A percentile compares a stretch with the other conserved stretches of the same genome.
These are phyloP conservation scores for Chytriomyces confervae DNA, from an alignment of 192 early-diverging fungal genomes.

Conservation along the genomic window DNA sequence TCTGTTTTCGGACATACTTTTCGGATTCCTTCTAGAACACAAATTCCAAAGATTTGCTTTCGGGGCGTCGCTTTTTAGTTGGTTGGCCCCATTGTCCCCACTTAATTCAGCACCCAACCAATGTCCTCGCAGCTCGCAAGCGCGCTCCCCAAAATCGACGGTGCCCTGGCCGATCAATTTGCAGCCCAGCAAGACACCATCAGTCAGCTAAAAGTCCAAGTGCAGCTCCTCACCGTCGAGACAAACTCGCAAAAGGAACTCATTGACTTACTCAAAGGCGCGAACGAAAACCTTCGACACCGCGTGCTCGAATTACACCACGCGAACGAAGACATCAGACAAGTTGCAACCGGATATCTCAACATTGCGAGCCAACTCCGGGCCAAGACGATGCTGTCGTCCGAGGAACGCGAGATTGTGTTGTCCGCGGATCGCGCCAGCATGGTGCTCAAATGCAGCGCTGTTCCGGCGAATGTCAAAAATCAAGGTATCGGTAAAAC, in stretches of 20 bases:
- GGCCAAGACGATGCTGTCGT: neutral
- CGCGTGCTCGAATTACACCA: neutral
- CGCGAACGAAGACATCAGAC: slow-evolving; percentile 15
- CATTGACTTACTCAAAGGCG: neutral
- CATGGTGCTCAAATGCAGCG: neutral
- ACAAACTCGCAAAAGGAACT: neutral
- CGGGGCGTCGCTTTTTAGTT: no score
- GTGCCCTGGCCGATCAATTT: neutral
- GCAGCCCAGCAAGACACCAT: neutral
- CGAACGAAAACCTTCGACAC: neutral
- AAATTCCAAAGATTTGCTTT: no score
- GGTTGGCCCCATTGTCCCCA: no score
- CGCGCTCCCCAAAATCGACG: neutral
- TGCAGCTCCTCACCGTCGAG: neutral
- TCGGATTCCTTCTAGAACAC: no score
- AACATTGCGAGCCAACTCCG: neutral
- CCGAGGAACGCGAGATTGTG: neutral
- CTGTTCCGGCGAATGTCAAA: neutral
- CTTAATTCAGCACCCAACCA: no score
- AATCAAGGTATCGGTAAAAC: neutral
- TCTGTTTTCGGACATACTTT: no score
- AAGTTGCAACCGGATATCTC: neutral
- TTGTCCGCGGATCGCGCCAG: neutral
- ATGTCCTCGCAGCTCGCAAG: no score
- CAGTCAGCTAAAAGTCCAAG: neutral